These are phyloP conservation scores for Lenzites betulinus DNA, from an alignment of 768 basidiomycete species.

Conservation along the genomic window DNA sequence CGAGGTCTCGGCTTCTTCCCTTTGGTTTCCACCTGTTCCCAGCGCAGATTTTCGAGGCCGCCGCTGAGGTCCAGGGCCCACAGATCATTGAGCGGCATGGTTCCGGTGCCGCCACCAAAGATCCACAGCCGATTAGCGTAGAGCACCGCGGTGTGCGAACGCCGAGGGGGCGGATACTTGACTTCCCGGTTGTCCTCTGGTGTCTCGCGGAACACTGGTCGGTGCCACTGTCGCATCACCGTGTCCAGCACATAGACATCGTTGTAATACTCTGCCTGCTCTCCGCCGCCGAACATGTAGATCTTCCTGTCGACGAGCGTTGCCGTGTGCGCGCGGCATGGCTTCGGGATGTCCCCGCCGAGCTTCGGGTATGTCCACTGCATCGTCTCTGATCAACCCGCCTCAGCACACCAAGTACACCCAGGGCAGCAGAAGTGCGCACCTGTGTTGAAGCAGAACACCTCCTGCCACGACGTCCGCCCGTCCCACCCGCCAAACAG, in stretches of 20 bases:
- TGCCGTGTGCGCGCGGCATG: conserved; percentile 85
- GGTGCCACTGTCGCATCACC: conserved; percentile 62
- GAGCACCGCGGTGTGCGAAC: conserved; percentile 85
- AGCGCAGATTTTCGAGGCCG: conserved; percentile 46
- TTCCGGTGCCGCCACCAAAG: conserved; percentile 94
- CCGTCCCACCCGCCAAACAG: conserved; percentile 90
- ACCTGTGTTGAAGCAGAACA: conserved; percentile 89
- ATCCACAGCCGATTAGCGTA: conserved; percentile 75
- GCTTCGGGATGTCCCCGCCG: conserved; percentile 76
- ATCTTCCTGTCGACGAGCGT: conserved; percentile 81
- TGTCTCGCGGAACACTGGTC: conserved; percentile 39
- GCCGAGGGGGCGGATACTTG: conserved; percentile 51
- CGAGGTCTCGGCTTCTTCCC: conserved; percentile 60
- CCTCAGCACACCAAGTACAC: not conserved
- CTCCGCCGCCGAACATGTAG: conserved; percentile 85
- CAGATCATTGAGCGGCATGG: conserved; percentile 86
- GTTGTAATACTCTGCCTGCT: conserved; percentile 82
- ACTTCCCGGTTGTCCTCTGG: conserved; percentile 1
- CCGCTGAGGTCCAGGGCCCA: conserved; percentile 78
- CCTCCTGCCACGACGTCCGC: conserved; percentile 68
- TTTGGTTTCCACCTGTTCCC: conserved; percentile 59
- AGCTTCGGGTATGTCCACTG: conserved; percentile 83
- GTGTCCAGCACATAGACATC: conserved; percentile 84
- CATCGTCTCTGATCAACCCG: conserved; percentile 68
- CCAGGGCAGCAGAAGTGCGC: not conserved